Conservation (phyloP, 2,329 filamentous ascomycete genomes). For the Chaetomium globosum region DNA sequence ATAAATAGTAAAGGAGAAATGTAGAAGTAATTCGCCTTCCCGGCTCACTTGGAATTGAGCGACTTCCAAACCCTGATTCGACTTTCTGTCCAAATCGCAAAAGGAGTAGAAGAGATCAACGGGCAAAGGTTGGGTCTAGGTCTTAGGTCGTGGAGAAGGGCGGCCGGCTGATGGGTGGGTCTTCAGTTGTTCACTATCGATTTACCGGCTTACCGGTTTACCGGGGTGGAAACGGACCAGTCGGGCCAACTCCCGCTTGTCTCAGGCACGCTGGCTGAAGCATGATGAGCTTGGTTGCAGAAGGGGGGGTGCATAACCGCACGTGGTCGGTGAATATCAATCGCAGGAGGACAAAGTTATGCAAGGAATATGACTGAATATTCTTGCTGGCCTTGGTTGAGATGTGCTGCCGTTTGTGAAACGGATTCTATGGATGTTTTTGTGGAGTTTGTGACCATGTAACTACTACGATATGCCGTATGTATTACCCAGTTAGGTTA, state of each 20-base stretch:
- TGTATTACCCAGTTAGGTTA: background rate
- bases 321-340: conserved; percentile 2
- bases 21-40: background rate
- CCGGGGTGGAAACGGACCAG: conserved; percentile 5
- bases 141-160: conserved; percentile 13
- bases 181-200: conserved; percentile 3
- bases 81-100: background rate
- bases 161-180: background rate
- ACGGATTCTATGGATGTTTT: background rate
- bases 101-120: conserved; percentile 11
- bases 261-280: background rate
- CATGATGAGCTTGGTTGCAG: conserved; percentile 3
- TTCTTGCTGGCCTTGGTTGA: too few species aligned
- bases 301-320: background rate
- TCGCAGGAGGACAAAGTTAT: background rate
- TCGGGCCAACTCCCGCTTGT: conserved; percentile 7
- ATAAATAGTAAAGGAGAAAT: background rate
- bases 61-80: conserved; percentile 5
- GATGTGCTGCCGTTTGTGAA: background rate
- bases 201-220: conserved; percentile 14
- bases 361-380: background rate
- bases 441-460: background rate
- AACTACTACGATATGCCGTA: too few species aligned
- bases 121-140: background rate
- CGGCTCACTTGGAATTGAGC: background rate